Conservation (phyloP, 2,329 filamentous ascomycete genomes). For the Trichoderma gracile region DNA sequence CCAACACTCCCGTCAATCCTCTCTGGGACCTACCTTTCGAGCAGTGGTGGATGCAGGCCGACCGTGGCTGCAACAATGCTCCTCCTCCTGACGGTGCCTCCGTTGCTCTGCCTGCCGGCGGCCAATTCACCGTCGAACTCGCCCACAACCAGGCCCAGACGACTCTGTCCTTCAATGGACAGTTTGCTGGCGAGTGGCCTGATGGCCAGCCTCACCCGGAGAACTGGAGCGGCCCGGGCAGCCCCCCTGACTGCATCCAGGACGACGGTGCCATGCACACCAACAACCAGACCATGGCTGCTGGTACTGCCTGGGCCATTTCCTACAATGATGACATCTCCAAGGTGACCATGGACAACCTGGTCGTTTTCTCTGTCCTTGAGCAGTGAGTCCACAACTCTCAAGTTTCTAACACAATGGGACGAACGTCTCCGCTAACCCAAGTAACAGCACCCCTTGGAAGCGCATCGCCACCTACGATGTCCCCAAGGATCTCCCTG, state of each 20-base stretch:
- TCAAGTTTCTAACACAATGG: not conserved
- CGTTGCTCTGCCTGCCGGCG: slow-evolving; percentile 48
- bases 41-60: slow-evolving; percentile 51
- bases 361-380: slow-evolving; percentile 48
- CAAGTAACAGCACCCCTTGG: slow-evolving; percentile 29
- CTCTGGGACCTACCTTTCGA: slow-evolving; percentile 44
- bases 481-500: slow-evolving; percentile 31
- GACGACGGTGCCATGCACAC: slow-evolving; percentile 48
- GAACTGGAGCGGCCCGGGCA: slow-evolving; percentile 42
- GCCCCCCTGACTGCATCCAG: slow-evolving; percentile 34
- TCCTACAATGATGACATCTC: slow-evolving; percentile 46
- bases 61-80: slow-evolving; percentile 45
- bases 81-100: slow-evolving; percentile 31
- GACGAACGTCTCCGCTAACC: too few relatives aligned
- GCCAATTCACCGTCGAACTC: slow-evolving; percentile 48
- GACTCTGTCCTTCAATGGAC: slow-evolving; percentile 44
- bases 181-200: slow-evolving; percentile 43
- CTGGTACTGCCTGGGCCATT: slow-evolving; percentile 50
- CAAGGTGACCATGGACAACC: slow-evolving; percentile 48
- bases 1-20: slow-evolving; percentile 44
- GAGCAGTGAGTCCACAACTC: slow-evolving; percentile 37
- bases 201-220: slow-evolving; percentile 46
- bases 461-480: slow-evolving; percentile 30
- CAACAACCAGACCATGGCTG: slow-evolving; percentile 43
- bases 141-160: slow-evolving; percentile 50